Evolutionary conservation across 2,329 filamentous ascomycete species (phyloP).

Genomic region (Pseudogymnoascus sp.): DNA sequence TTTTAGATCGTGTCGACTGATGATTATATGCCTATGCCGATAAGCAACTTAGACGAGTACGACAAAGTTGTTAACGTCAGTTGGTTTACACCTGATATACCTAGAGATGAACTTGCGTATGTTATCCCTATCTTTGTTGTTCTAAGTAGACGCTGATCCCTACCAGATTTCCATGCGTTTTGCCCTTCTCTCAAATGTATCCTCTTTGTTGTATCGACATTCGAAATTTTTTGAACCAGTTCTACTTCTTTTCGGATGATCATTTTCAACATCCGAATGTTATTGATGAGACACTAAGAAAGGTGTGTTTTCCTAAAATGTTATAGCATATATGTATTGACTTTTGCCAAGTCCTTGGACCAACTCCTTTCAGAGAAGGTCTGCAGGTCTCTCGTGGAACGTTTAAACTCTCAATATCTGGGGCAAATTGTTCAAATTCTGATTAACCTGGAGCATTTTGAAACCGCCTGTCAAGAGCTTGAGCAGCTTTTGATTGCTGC

Average conservation of each 20-base stretch:
- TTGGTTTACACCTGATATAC: constrained; percentile 86
- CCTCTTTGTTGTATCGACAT: constrained; percentile 97
- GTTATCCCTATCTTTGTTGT: constrained; percentile 24
- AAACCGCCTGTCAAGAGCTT: constrained; percentile 82
- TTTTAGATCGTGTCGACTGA: constrained; percentile 70
- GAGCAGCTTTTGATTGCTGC: constrained; percentile 81
- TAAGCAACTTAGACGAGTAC: constrained; percentile 83
- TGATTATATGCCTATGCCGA: constrained; percentile 99
- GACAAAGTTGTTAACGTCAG: constrained; percentile 93
- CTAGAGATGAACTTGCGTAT: constrained; percentile 66
- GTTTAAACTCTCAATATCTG: constrained; percentile 84
- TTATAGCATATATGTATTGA: neutral
- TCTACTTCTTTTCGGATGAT: constrained; percentile 95
- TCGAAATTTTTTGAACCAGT: constrained; percentile 93
- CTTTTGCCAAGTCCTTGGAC: constrained; percentile 64
- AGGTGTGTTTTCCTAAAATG: constrained; percentile 39
- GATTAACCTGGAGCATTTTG: constrained; percentile 96
- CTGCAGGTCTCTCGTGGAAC: constrained; percentile 80
- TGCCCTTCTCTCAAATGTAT: constrained; percentile 99
- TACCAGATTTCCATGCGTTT: constrained; percentile 77
- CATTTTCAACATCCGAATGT: constrained; percentile 86
- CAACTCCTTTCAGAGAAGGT: constrained; percentile 90
- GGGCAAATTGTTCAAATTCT: constrained; percentile 98
- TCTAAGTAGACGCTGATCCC: neutral
- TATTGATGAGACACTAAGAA: constrained; percentile 84